These are phyloP conservation scores for Dactylonectria macrodidyma DNA, from an alignment of 2,329 filamentous ascomycete species.

Conservation along the genomic window DNA sequence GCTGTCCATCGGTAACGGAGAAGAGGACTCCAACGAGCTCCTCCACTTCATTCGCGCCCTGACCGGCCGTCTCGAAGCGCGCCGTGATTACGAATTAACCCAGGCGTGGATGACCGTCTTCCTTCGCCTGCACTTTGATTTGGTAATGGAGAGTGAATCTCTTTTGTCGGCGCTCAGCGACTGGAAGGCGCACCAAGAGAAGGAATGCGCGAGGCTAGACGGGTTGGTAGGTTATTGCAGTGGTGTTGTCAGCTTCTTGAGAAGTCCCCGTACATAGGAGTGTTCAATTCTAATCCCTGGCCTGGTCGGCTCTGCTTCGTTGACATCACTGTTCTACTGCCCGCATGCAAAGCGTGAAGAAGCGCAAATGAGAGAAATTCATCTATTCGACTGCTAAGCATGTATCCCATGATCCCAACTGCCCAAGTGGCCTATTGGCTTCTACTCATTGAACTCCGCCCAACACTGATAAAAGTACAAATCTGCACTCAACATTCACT, in stretches of 20 bases:
- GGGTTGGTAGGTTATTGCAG: conserved; percentile 88
- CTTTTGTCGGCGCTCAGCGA: conserved; percentile 73
- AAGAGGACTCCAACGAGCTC: conserved; percentile 76
- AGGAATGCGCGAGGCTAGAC: conserved; percentile 79
- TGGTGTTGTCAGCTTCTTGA: conserved; percentile 87
- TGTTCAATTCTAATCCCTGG: conserved; percentile 14
- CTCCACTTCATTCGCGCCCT: conserved; percentile 86
- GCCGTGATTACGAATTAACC: conserved; percentile 91
- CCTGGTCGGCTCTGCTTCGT: conserved; percentile 1
- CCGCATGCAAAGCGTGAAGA: background rate
- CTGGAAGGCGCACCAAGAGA: conserved; percentile 82
- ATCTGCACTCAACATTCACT: conserved; percentile 16
- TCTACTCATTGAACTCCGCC: conserved; percentile 34
- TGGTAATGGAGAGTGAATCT: conserved; percentile 64
- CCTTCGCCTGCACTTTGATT: conserved; percentile 80
- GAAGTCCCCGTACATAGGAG: conserved; percentile 69
- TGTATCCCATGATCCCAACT: conserved; percentile 33
- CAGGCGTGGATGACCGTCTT: conserved; percentile 99
- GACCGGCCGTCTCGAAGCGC: conserved; percentile 76
- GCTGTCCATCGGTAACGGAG: conserved; percentile 66
- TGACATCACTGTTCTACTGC: background rate
- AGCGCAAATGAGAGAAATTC: conserved; percentile 22
- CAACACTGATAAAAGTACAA: conserved; percentile 34
- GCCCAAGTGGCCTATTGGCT: conserved; percentile 25
- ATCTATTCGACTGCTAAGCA: conserved; percentile 36